Evolutionary conservation across 345 rosid species (phyloP), one percentile per base, ranked within the genome.

Genomic region (Arabidopsis arenosa): DNA sequence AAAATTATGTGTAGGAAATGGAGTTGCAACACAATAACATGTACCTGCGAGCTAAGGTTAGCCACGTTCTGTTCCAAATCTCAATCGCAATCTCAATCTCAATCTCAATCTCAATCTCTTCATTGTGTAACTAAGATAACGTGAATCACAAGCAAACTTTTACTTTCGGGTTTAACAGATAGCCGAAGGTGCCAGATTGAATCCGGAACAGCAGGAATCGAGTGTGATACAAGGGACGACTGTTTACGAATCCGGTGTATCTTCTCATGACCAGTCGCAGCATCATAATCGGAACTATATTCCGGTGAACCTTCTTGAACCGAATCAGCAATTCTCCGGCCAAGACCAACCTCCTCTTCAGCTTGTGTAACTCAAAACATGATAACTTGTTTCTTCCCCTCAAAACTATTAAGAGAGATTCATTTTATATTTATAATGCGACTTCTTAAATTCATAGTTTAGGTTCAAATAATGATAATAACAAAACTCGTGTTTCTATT

Each of bases 11-110:
- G 75, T 86, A 93, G 98, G 95, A 87, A 82, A 86, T 87, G 62
- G 93, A 90, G 83, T 85, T 93, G 80, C 96, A 90, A 70, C 90
- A 90, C 67, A 88, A 88, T 73, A 93, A 89, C 82, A 73, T 85
- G 88, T 86, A 80, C 72, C 84, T 90, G 26, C 77, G 95, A 69
- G 89, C 90, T 44, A 89, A 87, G 93, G 98, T 89, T 62, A 70
- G 54, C 33, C 11, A 33, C 36, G 21, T 67, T 44, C 69, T 69
- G 47, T 63, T 9, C 12, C 43, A 4, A 47, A 52, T 51, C 41
- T 32, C 3, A 41, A 55, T 44, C 54, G 21, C 9, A 14, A 23
- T 9, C 2, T 52, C 26, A 54, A 30, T 18, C 21, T 18, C 3
- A 47, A 52, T 51, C 41, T 32, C 3, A 41, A 55, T 44, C 54